Base-by-base conservation (phyloP, 1,139 yeast species). In the Hansenula lynferdii region DNA sequence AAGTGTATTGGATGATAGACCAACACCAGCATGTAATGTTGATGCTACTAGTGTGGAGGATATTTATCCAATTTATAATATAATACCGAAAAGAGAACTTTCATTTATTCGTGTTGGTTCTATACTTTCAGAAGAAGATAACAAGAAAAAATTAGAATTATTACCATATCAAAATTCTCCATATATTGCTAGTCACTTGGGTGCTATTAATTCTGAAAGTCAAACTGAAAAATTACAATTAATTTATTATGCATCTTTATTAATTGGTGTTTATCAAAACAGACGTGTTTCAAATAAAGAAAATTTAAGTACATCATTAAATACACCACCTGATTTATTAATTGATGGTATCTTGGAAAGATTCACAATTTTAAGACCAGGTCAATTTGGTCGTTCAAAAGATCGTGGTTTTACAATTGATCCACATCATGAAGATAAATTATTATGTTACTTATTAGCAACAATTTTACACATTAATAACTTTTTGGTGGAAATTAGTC, bases 391-490 rank as follows among this genome's bases (percentile, higher is more conserved):
- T 44, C 80, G 75, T 59, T 70, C 87, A 18, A 84, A 83, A 60
- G 85, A 81, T 47, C 75, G 82, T 54, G 74, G 83, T 14, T 87
- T 75, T 58, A 69, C 75, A 44, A 77, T 92, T 45, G 97, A 92
- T 56, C 96, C 97, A 31, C 81, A 77, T 50, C 77, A 79, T 55
- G 96, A 87, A 62, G 96, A 87, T 64, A 87, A 84, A 62, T 69
- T 92, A 36, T 67, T 92, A 49, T 84, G 96, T 60, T 84, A 79
- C 62, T 68, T 89, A 38, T 67, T 92, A 45, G 85, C 85, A 8
- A 62, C 84, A 35, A 70, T 85, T 36, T 66, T 94, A 58, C 90
- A 84, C 58, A 69, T 90, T 42, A 89, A 86, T 57, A 79, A 77
- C 48, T 92, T 79, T 64, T 67, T 76, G 45, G 75, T 87, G 19